These are phyloP conservation scores for Creolimax fragrantissima DNA, from an alignment of 78 protist species.

Conservation along the genomic window DNA sequence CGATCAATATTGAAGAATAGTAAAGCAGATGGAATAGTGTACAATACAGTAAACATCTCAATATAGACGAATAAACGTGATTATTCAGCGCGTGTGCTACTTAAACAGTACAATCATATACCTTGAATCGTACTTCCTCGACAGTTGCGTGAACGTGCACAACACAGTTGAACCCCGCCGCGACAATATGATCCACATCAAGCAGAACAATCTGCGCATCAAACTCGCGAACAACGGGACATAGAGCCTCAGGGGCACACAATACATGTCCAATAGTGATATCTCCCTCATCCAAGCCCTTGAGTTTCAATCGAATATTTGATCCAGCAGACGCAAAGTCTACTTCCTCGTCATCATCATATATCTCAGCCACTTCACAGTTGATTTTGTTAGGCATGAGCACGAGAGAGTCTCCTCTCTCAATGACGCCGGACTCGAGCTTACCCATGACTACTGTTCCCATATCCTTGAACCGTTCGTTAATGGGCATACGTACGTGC, in stretches of 20 bases:
- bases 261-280: not conserved
- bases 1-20: too few species aligned
- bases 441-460: conserved; percentile 78
- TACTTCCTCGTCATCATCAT: conserved; percentile 50
- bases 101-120: too few species aligned
- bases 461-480: conserved; percentile 70
- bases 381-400: conserved; percentile 62
- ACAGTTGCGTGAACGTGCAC: conserved; percentile 73
- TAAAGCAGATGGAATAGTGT: too few species aligned
- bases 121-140: conserved; percentile 47
- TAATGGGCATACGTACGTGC: conserved; percentile 74
- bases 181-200: conserved; percentile 62
- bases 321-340: conserved; percentile 63
- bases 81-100: too few species aligned
- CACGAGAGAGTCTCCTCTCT: conserved; percentile 37
- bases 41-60: too few species aligned
- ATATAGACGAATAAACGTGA: too few species aligned
- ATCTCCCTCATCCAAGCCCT: conserved; percentile 67
- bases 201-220: conserved; percentile 66
- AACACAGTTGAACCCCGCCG: conserved; percentile 59
- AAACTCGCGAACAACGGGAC: conserved; percentile 33
- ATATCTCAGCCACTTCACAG: conserved; percentile 32
- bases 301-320: conserved; percentile 57
- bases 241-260: conserved; percentile 34
- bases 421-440: conserved; percentile 76